Evolutionary conservation across 2,329 filamentous ascomycete species (phyloP).

Genomic region (Thelonectria discophora): DNA sequence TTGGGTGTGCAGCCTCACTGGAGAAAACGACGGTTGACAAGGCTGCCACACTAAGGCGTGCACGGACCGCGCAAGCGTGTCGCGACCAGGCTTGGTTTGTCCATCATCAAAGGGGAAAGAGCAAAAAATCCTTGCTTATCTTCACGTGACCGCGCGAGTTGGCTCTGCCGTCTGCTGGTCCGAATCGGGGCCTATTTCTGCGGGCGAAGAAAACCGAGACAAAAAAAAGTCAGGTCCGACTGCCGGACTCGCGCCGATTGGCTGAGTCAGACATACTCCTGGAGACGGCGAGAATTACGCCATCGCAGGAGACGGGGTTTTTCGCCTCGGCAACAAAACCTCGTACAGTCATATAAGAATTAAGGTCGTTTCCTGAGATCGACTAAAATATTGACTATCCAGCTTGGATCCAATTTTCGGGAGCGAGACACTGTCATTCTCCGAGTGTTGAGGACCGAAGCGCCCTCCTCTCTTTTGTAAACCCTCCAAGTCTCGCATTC

Average conservation of each 20-base stretch:
- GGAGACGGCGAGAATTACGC: constrained; percentile 41
- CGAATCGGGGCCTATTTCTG: constrained; percentile 11
- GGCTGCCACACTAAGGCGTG: constrained; percentile 34
- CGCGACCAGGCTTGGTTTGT: not conserved
- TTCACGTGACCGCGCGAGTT: constrained; percentile 31
- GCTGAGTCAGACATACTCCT: constrained; percentile 35
- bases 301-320: constrained; percentile 37
- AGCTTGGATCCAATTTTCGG: constrained; percentile 28
- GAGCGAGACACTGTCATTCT: constrained; percentile 19
- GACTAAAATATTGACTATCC: constrained; percentile 23
- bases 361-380: constrained; percentile 23
- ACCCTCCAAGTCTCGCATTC: constrained; percentile 6
- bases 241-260: constrained; percentile 32
- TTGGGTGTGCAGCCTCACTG: constrained; percentile 41
- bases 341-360: constrained; percentile 28
- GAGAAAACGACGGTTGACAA: constrained; percentile 35
- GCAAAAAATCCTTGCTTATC: not conserved
- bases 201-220: no score
- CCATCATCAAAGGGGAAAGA: not conserved
- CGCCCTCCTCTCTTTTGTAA: constrained; percentile 1
- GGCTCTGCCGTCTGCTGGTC: constrained; percentile 22
- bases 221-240: no score
- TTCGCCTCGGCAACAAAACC: constrained; percentile 24
- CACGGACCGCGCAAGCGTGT: constrained; percentile 30
- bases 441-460: constrained; percentile 22